A percentile compares a stretch with the other conserved stretches of the same genome.
Conservation (phyloP, 202 grass and related monocot genomes). For the Dendrocalamus latiflorus region DNA sequence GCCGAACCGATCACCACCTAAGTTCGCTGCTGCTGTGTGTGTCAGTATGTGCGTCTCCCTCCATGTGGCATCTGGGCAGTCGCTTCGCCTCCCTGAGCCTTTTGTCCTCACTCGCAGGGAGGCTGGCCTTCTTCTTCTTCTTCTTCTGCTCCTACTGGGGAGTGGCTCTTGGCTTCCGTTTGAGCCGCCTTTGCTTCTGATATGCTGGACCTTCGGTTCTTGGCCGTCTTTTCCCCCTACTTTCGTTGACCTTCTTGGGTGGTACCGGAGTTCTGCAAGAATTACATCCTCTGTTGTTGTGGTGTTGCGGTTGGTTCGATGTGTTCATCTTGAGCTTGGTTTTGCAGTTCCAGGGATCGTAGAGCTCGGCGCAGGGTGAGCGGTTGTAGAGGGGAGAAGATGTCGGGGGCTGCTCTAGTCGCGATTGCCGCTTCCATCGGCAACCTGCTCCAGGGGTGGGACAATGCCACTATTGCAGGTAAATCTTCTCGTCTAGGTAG, state of each 20-base stretch:
- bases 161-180: constrained; percentile 7
- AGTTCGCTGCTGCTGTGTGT: neutral
- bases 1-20: too few relatives aligned
- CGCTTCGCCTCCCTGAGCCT: constrained; percentile 24
- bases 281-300: neutral
- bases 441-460: constrained; percentile 81
- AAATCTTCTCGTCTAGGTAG: constrained; percentile 14
- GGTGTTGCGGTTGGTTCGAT: neutral
- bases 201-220: neutral
- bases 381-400: constrained; percentile 13
- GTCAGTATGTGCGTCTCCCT: neutral
- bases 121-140: neutral
- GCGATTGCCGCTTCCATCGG: constrained; percentile 72
- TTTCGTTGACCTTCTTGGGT: neutral
- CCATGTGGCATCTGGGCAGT: constrained; percentile 11
- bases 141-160: too few relatives aligned
- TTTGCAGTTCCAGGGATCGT: constrained; percentile 2
- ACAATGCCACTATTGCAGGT: constrained; percentile 87
- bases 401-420: constrained; percentile 58
- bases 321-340: constrained; percentile 7
- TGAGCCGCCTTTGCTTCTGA: constrained; percentile 7
- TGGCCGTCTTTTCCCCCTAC: neutral
- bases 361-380: neutral
- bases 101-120: constrained; percentile 32
- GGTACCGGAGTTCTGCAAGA: constrained; percentile 19